phyloP scores from a whole-genome alignment of 2,329 filamentous ascomycete species.

The Sporothrix luriei region DNA sequence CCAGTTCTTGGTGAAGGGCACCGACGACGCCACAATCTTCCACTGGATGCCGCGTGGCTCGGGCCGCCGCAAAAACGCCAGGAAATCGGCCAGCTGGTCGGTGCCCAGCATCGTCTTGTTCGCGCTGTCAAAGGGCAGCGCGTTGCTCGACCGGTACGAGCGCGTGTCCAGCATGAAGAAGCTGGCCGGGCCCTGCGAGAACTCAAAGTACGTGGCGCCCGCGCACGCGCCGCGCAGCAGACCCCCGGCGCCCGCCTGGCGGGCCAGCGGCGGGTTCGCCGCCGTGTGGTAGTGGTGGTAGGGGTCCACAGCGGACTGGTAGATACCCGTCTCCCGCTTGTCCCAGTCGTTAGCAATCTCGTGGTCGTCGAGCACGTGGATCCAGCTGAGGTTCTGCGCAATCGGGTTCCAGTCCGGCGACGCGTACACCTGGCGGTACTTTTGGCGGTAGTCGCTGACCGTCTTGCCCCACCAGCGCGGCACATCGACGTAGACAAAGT shows the following conservation, averaged over 20 bases:
- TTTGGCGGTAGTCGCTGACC: conserved; percentile 76
- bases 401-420: conserved; percentile 86
- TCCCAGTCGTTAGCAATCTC: conserved; percentile 96
- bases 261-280: conserved; percentile 75
- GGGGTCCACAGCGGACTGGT: conserved; percentile 76
- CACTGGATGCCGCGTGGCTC: conserved; percentile 79
- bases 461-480: conserved; percentile 74
- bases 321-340: conserved; percentile 77
- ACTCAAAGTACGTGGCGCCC: conserved; percentile 78
- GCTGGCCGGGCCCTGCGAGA: conserved; percentile 83
- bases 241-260: conserved; percentile 48
- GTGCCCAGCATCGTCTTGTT: conserved; percentile 86
- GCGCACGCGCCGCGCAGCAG: conserved; percentile 41
- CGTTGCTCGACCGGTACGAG: conserved; percentile 74
- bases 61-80: conserved; percentile 72
- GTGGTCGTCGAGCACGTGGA: conserved; percentile 95
- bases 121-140: conserved; percentile 59
- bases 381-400: conserved; percentile 84
- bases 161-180: conserved; percentile 96
- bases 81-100: conserved; percentile 75
- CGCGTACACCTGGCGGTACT: conserved; percentile 94
- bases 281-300: conserved; percentile 84
- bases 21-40: conserved; percentile 89
- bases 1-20: conserved; percentile 99
- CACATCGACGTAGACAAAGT: conserved; percentile 91